Evolutionary conservation across 2,329 filamentous ascomycete species (phyloP).

Genomic region (Hypomyces rosellus): DNA sequence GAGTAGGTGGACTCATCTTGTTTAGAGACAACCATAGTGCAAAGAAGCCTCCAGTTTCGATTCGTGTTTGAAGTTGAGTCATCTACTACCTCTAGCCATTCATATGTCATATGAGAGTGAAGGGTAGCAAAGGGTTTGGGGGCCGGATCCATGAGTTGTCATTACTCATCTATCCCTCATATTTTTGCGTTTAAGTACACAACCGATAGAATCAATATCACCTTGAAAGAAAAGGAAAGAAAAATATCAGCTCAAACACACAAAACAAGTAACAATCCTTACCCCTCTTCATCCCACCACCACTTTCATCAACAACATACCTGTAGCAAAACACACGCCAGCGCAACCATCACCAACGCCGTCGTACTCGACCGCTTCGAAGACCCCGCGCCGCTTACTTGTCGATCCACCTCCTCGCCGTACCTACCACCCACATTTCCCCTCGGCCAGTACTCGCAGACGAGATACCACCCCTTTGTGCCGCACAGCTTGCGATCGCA

Average conservation of each 20-base stretch:
- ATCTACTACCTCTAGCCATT: background rate
- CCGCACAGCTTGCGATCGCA: slow-evolving; percentile 43
- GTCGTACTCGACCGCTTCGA: background rate
- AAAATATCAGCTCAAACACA: background rate
- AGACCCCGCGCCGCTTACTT: background rate
- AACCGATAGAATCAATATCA: background rate
- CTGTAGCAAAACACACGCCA: background rate
- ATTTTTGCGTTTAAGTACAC: background rate
- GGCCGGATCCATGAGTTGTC: background rate
- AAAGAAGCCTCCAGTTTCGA: too few relatives aligned
- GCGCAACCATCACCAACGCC: background rate
- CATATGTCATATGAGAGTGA: background rate
- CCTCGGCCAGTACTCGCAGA: slow-evolving; percentile 63
- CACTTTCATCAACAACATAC: background rate
- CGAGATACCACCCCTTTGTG: slow-evolving; percentile 55
- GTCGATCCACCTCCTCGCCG: slow-evolving; percentile 26
- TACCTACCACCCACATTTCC: slow-evolving; percentile 57
- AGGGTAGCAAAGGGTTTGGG: too few relatives aligned
- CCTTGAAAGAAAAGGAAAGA: background rate
- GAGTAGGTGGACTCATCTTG: too few relatives aligned
- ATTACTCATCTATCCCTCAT: background rate
- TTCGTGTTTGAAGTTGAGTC: too few relatives aligned
- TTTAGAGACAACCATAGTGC: too few relatives aligned
- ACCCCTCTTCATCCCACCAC: background rate
- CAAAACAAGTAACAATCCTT: background rate